Percentiles rank a stretch among this genome's conserved stretches.
phyloP scores from a whole-genome alignment of 495 filamentous ascomycete species.

The Aspergillus baeticus region DNA sequence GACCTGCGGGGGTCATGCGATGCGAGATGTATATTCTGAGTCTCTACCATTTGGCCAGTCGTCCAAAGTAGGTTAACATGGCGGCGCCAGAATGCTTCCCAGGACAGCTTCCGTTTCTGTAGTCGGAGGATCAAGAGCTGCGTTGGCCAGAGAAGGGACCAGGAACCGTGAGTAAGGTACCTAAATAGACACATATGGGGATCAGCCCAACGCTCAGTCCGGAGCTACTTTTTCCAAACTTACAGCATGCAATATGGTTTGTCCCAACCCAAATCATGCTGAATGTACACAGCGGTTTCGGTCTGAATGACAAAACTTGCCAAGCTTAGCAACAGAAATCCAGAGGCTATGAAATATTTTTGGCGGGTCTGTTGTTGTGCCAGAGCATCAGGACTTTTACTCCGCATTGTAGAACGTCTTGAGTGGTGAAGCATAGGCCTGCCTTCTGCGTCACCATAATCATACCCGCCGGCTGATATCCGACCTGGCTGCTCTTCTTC shows the following conservation, averaged over 20 bases:
- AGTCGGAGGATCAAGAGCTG: constrained; percentile 79
- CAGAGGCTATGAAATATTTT: constrained; percentile 81
- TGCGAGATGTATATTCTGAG: constrained; percentile 59
- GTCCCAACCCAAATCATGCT: constrained; percentile 84
- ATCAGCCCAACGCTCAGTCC: neutral
- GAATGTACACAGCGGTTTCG: constrained; percentile 90
- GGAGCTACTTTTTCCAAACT: constrained; percentile 26
- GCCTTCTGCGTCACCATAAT: constrained; percentile 36
- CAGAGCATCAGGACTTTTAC: constrained; percentile 56
- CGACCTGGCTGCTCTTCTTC: constrained; percentile 53
- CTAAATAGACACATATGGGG: constrained; percentile 35
- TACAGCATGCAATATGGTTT: constrained; percentile 98
- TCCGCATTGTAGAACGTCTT: constrained; percentile 59
- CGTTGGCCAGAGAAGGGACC: constrained; percentile 81
- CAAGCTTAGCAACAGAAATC: constrained; percentile 78
- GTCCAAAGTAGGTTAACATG: constrained; percentile 72
- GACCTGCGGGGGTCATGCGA: constrained; percentile 46
- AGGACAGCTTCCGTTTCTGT: constrained; percentile 69
- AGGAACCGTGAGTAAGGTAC: constrained; percentile 91
- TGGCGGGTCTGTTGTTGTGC: constrained; percentile 62
- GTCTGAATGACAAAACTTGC: constrained; percentile 87
- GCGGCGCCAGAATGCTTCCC: constrained; percentile 83
- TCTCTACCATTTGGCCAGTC: constrained; percentile 84
- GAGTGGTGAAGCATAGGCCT: constrained; percentile 44
- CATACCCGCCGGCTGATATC: constrained; percentile 36